Percentiles rank a stretch among this genome's conserved stretches.
These are phyloP conservation scores for Carex sylvatica DNA, from an alignment of 202 grass and related monocot species.

Conservation along the genomic window DNA sequence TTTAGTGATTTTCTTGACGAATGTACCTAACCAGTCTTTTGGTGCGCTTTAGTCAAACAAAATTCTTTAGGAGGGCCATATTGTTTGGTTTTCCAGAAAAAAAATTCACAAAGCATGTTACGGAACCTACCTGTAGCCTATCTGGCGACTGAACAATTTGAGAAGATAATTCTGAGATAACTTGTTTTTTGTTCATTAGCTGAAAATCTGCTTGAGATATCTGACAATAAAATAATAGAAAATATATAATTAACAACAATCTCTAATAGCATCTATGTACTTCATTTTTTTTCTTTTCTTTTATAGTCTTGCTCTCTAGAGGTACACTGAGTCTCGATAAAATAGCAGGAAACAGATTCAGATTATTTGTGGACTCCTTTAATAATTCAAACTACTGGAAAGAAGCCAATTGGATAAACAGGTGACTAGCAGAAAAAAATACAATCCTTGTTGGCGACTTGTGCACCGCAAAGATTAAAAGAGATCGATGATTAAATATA, in stretches of 20 bases:
- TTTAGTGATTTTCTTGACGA: neutral
- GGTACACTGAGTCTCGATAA: neutral
- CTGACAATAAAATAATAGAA: conserved; percentile 35
- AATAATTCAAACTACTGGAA: neutral
- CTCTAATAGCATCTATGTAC: neutral
- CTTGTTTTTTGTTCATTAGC: conserved; percentile 57
- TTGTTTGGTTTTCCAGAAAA: neutral
- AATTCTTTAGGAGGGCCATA: neutral
- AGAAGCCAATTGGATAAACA: neutral
- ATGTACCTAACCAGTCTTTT: neutral
- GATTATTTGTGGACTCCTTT: neutral
- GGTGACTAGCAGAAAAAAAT: neutral
- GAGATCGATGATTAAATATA: neutral
- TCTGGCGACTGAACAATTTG: conserved; percentile 80
- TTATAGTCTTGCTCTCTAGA: neutral
- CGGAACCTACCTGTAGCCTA: conserved; percentile 49
- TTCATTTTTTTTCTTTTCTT: neutral
- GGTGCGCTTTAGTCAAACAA: neutral
- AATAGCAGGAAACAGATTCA: neutral
- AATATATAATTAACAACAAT: conserved; percentile 6
- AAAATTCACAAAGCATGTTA: neutral
- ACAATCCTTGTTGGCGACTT: neutral
- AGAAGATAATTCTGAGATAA: conserved; percentile 55
- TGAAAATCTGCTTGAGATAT: conserved; percentile 75
- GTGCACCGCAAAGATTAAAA: neutral